These are phyloP conservation scores for Aspergillus transmontanensis DNA, from an alignment of 2,329 filamentous ascomycete genomes.

Conservation along the genomic window DNA sequence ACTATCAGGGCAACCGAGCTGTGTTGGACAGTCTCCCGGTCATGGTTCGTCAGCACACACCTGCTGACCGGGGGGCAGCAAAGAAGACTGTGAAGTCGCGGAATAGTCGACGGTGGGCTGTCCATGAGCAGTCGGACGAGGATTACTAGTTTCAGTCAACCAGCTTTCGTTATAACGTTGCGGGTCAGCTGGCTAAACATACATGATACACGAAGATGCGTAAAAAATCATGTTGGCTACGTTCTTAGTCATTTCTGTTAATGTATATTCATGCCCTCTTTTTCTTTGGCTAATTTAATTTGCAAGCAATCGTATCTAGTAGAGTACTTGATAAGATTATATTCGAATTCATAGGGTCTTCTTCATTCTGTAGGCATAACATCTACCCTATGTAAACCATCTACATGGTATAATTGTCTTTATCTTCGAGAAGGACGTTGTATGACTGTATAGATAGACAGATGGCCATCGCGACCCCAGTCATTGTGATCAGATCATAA, in stretches of 20 bases:
- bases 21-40: constrained; percentile 62
- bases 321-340: background rate
- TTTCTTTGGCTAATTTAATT: background rate
- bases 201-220: background rate
- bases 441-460: background rate
- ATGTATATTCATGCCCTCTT: background rate
- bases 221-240: background rate
- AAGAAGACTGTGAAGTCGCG: constrained; percentile 32
- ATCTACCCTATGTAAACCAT: no score
- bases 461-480: background rate
- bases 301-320: background rate
- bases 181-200: background rate
- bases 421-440: background rate
- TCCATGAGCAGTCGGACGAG: constrained; percentile 32
- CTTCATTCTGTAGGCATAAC: background rate
- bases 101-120: constrained; percentile 32
- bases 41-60: constrained; percentile 35
- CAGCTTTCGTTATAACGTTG: background rate
- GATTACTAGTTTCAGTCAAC: constrained; percentile 16
- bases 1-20: constrained; percentile 60
- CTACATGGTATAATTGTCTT: background rate
- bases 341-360: background rate
- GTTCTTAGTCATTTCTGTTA: background rate
- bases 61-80: constrained; percentile 28
- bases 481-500: background rate